These are phyloP conservation scores for Sporisorium graminicola DNA, from an alignment of 1,284 basidiomycete species.

Conservation along the genomic window DNA sequence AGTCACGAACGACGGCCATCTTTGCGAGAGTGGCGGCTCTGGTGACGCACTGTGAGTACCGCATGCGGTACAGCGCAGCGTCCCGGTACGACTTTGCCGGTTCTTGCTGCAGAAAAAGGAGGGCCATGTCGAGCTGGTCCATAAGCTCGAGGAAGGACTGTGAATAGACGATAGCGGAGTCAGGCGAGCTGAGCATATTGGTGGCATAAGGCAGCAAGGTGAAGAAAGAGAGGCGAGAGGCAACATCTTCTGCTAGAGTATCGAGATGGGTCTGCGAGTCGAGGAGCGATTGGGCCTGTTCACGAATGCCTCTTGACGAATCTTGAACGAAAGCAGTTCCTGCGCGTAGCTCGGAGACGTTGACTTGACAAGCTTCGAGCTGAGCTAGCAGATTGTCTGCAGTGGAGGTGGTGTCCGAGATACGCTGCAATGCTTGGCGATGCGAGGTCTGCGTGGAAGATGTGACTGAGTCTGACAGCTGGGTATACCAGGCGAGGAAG, in stretches of 20 bases:
- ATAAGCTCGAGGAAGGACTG: slow-evolving; percentile 58
- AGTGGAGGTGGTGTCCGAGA: slow-evolving; percentile 40
- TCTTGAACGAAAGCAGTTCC: slow-evolving; percentile 62
- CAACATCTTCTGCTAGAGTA: slow-evolving; percentile 44
- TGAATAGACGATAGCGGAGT: slow-evolving; percentile 49
- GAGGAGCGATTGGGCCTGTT: slow-evolving; percentile 57
- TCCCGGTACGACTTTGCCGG: slow-evolving; percentile 53
- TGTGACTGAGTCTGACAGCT: slow-evolving; percentile 48
- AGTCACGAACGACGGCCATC: slow-evolving; percentile 44
- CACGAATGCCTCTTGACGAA: slow-evolving; percentile 57
- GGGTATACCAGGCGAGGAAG: slow-evolving; percentile 56
- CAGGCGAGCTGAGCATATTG: slow-evolving; percentile 57
- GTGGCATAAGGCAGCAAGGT: slow-evolving; percentile 60
- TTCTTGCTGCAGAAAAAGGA: slow-evolving; percentile 56
- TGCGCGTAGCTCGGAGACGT: slow-evolving; percentile 59
- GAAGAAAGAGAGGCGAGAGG: slow-evolving; percentile 63
- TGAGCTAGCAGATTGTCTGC: slow-evolving; percentile 49
- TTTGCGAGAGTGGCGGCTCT: slow-evolving; percentile 56
- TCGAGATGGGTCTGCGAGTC: slow-evolving; percentile 56
- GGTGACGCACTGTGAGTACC: slow-evolving; percentile 61
- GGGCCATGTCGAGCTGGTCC: slow-evolving; percentile 61
- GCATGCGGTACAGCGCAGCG: slow-evolving; percentile 62
- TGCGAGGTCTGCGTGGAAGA: slow-evolving; percentile 54
- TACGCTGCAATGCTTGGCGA: slow-evolving; percentile 32
- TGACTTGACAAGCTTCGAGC: slow-evolving; percentile 56